Evolutionary conservation across 2,329 filamentous ascomycete genomes (phyloP).

Genomic region (Ophiostoma fasciatum): DNA sequence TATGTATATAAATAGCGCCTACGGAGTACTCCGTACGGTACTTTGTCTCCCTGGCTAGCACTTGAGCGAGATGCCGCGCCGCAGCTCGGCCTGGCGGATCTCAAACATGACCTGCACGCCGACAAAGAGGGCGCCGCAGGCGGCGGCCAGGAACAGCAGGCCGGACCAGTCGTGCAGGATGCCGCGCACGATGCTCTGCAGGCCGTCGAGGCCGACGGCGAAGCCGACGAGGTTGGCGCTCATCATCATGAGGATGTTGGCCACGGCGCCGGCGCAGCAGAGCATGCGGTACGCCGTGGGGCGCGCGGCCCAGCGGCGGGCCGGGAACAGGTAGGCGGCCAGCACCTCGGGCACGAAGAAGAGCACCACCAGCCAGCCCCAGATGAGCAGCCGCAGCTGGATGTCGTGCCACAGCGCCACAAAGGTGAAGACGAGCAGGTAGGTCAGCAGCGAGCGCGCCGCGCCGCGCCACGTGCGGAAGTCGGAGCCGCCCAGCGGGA

Average conservation of each 20-base stretch:
- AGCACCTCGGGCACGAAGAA: constrained; percentile 86
- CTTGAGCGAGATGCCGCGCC: constrained; percentile 69
- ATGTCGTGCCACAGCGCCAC: constrained; percentile 98
- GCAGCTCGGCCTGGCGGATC: constrained; percentile 68
- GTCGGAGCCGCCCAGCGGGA: constrained; percentile 66
- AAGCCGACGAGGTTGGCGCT: constrained; percentile 89
- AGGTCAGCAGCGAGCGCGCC: constrained; percentile 54
- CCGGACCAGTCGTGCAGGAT: constrained; percentile 63
- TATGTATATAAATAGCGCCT: no score
- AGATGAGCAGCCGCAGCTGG: constrained; percentile 74
- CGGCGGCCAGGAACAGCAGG: constrained; percentile 53
- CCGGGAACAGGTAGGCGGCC: constrained; percentile 57
- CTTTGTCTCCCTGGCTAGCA: constrained; percentile 39
- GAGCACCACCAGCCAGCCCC: constrained; percentile 91
- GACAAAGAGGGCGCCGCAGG: constrained; percentile 64
- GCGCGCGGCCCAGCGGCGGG: constrained; percentile 50
- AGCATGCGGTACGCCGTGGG: constrained; percentile 66
- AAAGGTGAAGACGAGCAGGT: constrained; percentile 81
- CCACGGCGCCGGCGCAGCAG: constrained; percentile 66
- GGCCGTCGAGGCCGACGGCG: constrained; percentile 76
- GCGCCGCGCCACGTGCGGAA: constrained; percentile 29
- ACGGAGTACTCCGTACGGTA: no score
- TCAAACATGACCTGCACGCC: constrained; percentile 95
- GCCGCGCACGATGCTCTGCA: constrained; percentile 59
- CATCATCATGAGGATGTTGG: constrained; percentile 91